Percentiles rank a stretch among this genome's conserved stretches.
Evolutionary conservation across 1,284 basidiomycete genomes (phyloP).

Genomic region (Stygiomarasmius scandens): DNA sequence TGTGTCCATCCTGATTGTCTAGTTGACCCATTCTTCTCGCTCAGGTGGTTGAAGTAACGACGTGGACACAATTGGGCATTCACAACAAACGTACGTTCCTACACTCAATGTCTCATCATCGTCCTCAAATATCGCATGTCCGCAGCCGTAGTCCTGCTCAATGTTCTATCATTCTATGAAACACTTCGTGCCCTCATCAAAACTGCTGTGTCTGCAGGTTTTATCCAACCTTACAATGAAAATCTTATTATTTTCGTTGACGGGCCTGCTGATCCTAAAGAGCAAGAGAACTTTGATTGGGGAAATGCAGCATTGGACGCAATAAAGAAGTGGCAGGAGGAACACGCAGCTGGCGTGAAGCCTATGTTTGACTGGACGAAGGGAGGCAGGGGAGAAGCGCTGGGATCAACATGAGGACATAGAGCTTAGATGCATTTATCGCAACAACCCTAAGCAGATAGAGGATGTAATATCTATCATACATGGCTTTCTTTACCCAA

Average conservation of each 20-base stretch:
- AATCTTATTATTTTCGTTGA: conserved; percentile 72
- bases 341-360: conserved; percentile 12
- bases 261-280: conserved; percentile 56
- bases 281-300: conserved; percentile 75
- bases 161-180: conserved; percentile 81
- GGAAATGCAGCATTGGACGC: conserved; percentile 71
- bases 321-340: conserved; percentile 62
- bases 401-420: neutral
- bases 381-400: conserved; percentile 28
- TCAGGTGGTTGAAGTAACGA: conserved; percentile 84
- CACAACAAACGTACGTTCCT: conserved; percentile 75
- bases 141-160: conserved; percentile 82
- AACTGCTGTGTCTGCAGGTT: conserved; percentile 71
- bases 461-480: no score
- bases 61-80: conserved; percentile 91
- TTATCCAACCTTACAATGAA: conserved; percentile 68
- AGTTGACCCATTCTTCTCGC: neutral
- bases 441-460: no score
- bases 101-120: no score
- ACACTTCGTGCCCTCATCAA: conserved; percentile 74
- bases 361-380: conserved; percentile 48
- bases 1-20: conserved; percentile 6
- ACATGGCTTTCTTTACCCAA: no score
- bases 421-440: no score
- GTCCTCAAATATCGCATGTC: no score